phyloP scores from a whole-genome alignment of 2,329 filamentous ascomycete species.

The Albophoma yamanashiensis region DNA sequence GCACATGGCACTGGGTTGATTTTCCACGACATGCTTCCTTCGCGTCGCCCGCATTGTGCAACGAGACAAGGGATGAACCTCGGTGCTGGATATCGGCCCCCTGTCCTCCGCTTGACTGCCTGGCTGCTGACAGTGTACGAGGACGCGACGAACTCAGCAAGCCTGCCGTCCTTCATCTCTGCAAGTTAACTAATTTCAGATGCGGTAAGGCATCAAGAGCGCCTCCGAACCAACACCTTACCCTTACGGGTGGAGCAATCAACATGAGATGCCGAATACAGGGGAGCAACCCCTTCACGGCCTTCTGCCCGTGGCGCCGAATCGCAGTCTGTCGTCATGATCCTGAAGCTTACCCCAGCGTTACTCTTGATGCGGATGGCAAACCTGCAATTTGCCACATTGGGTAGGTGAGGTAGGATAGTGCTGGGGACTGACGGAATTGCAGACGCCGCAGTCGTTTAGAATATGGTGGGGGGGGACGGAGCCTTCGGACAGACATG shows the following conservation, averaged over 20 bases:
- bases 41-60: not conserved
- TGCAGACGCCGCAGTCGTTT: not conserved
- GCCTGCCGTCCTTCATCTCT: not conserved
- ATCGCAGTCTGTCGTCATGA: not conserved
- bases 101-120: not conserved
- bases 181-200: not conserved
- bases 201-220: not conserved
- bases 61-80: not conserved
- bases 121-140: not conserved
- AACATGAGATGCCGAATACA: not conserved
- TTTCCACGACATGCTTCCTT: not conserved
- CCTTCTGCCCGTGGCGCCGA: not conserved
- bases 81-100: not conserved
- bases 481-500: not conserved
- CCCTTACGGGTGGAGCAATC: not conserved
- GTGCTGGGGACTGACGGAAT: not conserved
- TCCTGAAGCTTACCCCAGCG: not conserved
- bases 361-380: not conserved
- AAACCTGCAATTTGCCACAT: conserved; percentile 1
- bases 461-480: not conserved
- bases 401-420: not conserved
- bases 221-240: not conserved
- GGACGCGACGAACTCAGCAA: not conserved
- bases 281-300: not conserved
- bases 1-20: not conserved